A percentile compares a stretch with the other conserved stretches of the same genome.
Evolutionary conservation across 2,329 filamentous ascomycete species (phyloP).

Genomic region (Colletotrichum lini): DNA sequence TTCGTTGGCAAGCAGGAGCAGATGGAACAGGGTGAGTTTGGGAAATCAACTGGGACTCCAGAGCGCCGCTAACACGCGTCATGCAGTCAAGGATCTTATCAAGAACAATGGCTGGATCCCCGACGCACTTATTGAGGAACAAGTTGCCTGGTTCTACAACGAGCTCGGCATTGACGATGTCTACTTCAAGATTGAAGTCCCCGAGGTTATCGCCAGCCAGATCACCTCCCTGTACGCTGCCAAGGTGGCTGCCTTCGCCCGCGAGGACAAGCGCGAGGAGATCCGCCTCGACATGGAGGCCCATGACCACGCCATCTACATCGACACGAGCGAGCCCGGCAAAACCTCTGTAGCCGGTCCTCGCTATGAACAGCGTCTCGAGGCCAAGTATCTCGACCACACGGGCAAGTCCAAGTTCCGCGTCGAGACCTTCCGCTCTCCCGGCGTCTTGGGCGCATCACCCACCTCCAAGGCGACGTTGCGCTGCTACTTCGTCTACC

Average conservation of each 20-base stretch:
- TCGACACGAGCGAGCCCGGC: conserved; percentile 95
- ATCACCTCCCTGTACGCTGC: conserved; percentile 97
- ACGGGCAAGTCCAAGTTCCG: conserved; percentile 84
- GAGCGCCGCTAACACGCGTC: conserved; percentile 4
- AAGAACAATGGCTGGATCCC: conserved; percentile 89
- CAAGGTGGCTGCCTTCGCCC: conserved; percentile 93
- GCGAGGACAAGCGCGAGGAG: conserved; percentile 94
- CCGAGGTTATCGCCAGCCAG: conserved; percentile 90
- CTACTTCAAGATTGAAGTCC: conserved; percentile 93
- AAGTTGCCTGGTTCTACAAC: conserved; percentile 97
- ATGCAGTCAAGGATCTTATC: conserved; percentile 83
- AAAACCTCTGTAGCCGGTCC: conserved; percentile 82
- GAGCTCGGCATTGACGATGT: conserved; percentile 98
- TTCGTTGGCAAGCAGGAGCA: conserved; percentile 95
- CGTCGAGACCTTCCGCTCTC: conserved; percentile 96
- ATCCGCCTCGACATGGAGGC: conserved; percentile 97
- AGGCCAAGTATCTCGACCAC: conserved; percentile 94
- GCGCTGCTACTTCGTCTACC: conserved; percentile 99
- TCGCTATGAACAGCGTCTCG: conserved; percentile 93
- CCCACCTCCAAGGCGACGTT: conserved; percentile 83
- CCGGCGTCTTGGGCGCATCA: conserved; percentile 79
- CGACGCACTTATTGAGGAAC: conserved; percentile 82
- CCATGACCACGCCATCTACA: conserved; percentile 95
- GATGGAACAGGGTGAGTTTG: conserved; percentile 80
- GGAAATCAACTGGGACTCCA: not conserved